Evolutionary conservation across 2,329 filamentous ascomycete genomes (phyloP), one percentile per base, ranked within the genome.

Genomic region (Meredithiella fracta): DNA sequence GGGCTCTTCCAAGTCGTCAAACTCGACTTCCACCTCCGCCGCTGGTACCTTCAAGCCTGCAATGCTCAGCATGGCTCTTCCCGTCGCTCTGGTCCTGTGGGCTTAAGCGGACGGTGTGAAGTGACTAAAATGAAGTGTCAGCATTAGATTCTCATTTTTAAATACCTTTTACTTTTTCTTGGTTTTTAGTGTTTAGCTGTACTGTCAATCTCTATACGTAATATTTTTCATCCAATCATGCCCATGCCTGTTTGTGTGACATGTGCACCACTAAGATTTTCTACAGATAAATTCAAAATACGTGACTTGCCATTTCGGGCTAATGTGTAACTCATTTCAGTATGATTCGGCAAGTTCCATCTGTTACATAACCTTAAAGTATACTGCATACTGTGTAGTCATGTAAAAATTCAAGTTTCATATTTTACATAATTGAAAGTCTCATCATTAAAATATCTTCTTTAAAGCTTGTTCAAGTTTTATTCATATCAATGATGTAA

Each of bases 41-140:
- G 53, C 52, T 14, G 53, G 40, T 42, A 23, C 55, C 47, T 58
- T 60, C 57, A 53, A 60, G 37, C 54, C 60, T 55, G 51, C 56
- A 9, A 54, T 61, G 29, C 47, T 61, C 15, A 51, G 54, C 7
- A 47, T 61, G 52, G 60, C 58, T 47, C 22, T 61, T 42, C 59
- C 60, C 29, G 29, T 55, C 53, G 31, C 44, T 29, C 29, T 60
- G 47, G 60, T 56, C 40, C 53, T 59, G 14, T 51, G 55, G 49
- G 42, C 53, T 20, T 61, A 60, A 58, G 26, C 8, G 42, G 31
- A 17, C 8, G 15, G 20, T 8, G 40, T 17, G 20, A 22, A 44
- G 20, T 44, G 40, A n/a, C 17, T 44, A 44, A 44, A 44, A 44
- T 44, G 17, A 44, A 44, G 15, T 44, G 40, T 44, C 40, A 44